phyloP scores from a whole-genome alignment of 2,329 filamentous ascomycete genomes.

The Talaromyces verruculosus region DNA sequence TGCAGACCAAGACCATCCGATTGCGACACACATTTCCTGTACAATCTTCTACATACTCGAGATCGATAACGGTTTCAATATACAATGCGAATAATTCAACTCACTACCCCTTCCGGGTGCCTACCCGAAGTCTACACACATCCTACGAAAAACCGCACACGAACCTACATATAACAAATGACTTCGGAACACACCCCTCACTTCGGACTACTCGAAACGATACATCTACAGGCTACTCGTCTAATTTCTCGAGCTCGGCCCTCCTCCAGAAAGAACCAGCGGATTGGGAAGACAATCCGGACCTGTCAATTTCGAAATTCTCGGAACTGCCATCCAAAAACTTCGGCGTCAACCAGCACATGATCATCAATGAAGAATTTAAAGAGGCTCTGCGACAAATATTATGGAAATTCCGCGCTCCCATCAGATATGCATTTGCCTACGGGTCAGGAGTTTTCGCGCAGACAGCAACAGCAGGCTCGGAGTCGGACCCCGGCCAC shows the following conservation, averaged over 20 bases:
- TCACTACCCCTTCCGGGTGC: slow-evolving; percentile 5
- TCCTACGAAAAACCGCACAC: not conserved
- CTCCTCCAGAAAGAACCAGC: slow-evolving; percentile 30
- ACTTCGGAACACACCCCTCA: not conserved
- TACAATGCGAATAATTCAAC: not conserved
- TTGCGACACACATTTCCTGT: not conserved
- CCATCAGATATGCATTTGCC: slow-evolving; percentile 93
- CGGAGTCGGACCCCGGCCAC: slow-evolving; percentile 55
- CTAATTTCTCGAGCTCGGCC: slow-evolving; percentile 22
- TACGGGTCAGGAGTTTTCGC: slow-evolving; percentile 97
- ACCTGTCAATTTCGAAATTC: slow-evolving; percentile 71
- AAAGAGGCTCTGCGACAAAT: slow-evolving; percentile 86
- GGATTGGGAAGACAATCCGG: slow-evolving; percentile 74
- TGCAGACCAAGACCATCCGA: not conserved
- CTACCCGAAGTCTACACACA: slow-evolving; percentile 11
- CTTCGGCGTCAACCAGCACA: slow-evolving; percentile 95
- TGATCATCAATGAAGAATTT: slow-evolving; percentile 92
- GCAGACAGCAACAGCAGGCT: slow-evolving; percentile 57
- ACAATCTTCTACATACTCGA: not conserved
- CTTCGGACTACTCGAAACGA: not conserved
- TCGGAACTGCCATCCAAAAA: slow-evolving; percentile 72
- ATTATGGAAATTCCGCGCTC: slow-evolving; percentile 85
- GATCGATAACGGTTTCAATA: not conserved
- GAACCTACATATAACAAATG: not conserved
- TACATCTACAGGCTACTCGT: slow-evolving; percentile 12